These are phyloP conservation scores for Trichophyton mentagrophytes DNA, from an alignment of 2,329 filamentous ascomycete species.

Conservation along the genomic window DNA sequence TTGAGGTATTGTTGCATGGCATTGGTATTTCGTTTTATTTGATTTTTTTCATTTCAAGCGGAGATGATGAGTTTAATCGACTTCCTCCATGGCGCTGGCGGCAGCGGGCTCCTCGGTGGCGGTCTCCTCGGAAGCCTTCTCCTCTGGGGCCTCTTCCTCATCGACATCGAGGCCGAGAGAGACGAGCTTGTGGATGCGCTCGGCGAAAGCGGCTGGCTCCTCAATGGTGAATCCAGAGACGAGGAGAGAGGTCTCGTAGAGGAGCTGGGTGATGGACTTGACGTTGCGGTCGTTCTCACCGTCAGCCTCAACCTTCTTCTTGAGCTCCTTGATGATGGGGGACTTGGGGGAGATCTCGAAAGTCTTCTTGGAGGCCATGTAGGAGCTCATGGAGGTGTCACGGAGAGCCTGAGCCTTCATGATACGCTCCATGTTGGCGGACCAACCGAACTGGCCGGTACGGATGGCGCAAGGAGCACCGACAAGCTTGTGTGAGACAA, in stretches of 20 bases:
- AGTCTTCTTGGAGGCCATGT: conserved; percentile 99
- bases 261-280: conserved; percentile 96
- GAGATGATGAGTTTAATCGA: conserved; percentile 56
- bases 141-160: conserved; percentile 60
- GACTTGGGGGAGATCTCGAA: conserved; percentile 99
- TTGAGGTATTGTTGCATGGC: background rate
- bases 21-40: background rate
- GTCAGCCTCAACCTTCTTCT: conserved; percentile 96
- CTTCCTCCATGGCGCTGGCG: conserved; percentile 99
- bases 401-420: conserved; percentile 99
- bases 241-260: conserved; percentile 96
- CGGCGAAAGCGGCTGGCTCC: conserved; percentile 91
- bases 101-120: conserved; percentile 53
- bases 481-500: conserved; percentile 94
- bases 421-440: conserved; percentile 99
- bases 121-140: conserved; percentile 43
- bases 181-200: conserved; percentile 99
- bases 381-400: conserved; percentile 98
- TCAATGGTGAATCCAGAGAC: conserved; percentile 99
- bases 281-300: conserved; percentile 98
- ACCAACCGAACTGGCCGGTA: conserved; percentile 99
- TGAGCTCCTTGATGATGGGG: conserved; percentile 94
- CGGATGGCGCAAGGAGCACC: conserved; percentile 95
- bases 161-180: conserved; percentile 96
- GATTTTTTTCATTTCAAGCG: background rate